Evolutionary conservation across 75 land plant genomes (phyloP).

Genomic region (Picea glauca): DNA sequence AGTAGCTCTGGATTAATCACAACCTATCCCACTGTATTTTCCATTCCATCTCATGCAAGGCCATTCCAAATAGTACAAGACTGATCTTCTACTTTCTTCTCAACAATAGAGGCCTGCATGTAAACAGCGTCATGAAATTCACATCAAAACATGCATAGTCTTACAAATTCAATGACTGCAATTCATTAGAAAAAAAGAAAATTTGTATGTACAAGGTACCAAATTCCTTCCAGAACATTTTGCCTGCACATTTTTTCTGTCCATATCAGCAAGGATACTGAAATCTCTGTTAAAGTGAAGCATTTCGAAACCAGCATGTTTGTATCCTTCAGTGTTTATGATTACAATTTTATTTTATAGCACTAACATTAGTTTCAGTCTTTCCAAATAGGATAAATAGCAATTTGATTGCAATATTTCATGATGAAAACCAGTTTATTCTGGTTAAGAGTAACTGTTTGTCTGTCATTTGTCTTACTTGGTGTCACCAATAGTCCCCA

Average conservation of each 20-base stretch:
- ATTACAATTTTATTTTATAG: conserved; percentile 51
- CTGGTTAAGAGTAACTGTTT: conserved; percentile 15
- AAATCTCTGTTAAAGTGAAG: conserved; percentile 71
- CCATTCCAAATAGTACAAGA: conserved; percentile 19
- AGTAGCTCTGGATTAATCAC: conserved; percentile 75
- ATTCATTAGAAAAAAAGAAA: conserved; percentile 13
- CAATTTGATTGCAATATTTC: conserved; percentile 72
- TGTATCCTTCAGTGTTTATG: conserved; percentile 67
- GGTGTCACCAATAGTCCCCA: neutral
- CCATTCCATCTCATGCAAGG: conserved; percentile 13
- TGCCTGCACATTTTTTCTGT: conserved; percentile 27
- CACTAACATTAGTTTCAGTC: conserved; percentile 39
- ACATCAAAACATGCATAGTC: conserved; percentile 63
- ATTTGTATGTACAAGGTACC: conserved; percentile 55
- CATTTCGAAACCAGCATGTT: conserved; percentile 33
- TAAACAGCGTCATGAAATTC: conserved; percentile 80
- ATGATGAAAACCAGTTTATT: conserved; percentile 71
- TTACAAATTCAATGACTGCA: conserved; percentile 17
- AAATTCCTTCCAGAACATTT: conserved; percentile 66
- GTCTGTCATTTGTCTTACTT: too few species aligned
- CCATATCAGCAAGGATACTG: conserved; percentile 57
- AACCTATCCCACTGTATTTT: conserved; percentile 11
- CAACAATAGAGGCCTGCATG: conserved; percentile 46
- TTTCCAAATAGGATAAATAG: conserved; percentile 47
- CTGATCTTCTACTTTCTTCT: conserved; percentile 34